Evolutionary conservation across 495 filamentous ascomycete species (phyloP), one percentile per base, ranked within the genome.

Genomic region (Zalerion maritima): DNA sequence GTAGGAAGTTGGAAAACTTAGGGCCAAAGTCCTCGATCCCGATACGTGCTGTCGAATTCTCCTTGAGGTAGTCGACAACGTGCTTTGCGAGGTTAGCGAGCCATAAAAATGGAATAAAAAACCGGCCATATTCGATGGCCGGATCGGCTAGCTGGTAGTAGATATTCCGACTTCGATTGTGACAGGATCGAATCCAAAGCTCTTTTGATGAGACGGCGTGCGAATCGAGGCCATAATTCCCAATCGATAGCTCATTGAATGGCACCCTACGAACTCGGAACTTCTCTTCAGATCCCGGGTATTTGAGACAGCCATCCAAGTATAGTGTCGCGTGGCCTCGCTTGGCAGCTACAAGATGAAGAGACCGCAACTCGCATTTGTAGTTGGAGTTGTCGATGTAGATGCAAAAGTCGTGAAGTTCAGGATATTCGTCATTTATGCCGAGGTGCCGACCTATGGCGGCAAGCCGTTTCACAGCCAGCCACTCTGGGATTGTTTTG

Each of bases 1-100:
- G 8, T 0, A 76, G 34, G 75, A 75, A 82, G 2, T 31, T 24
- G 20, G 45, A 45, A 32, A 86, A 85, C 0, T 51, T 28, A 0
- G 32, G 18, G 19, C 54, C 47, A 38, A 85, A 81, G 27, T 73
- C 47, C 4, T 35, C 6, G 0, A 84, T 36, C 3, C 41, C 38
- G 2, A 74, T 62, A 3, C 42, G 35, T 0, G 41, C 39, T 3
- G 47, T 27, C 6, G n/a, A n/a, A n/a, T 42, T 29, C 6, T 42
- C 37, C 20, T 46, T 39, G 26, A 46, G 52, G 38, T 64, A 82
- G 34, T 81, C 77, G 10, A 81, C 52, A 21, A 78, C 62, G 39
- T 80, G 67, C 40, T 81, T 82, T 1, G 64, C 59, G 8, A 83
- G 52, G 27, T 73, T 64, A 0, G 66, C 74, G 10, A 82, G 38